Conservation (phyloP, 2,329 filamentous ascomycete genomes). For the Exophiala bonariae region DNA sequence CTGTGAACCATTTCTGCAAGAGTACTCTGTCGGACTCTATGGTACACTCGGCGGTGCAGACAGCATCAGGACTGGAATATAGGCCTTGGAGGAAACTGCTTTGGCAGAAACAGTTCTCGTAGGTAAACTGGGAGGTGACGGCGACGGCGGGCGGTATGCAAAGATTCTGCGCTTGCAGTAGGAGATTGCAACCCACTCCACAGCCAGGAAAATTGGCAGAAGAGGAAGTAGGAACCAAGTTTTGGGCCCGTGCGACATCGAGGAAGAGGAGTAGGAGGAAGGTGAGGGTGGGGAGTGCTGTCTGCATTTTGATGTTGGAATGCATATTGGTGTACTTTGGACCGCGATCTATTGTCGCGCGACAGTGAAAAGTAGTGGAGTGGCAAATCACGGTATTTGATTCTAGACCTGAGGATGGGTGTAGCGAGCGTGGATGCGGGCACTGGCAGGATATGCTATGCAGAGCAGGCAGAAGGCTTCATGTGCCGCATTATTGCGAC, state of each 20-base stretch:
- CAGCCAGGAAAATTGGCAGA: constrained; percentile 60
- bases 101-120: constrained; percentile 73
- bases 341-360: constrained; percentile 6
- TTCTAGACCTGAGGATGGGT: no score
- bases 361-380: no score
- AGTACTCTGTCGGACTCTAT: constrained; percentile 52
- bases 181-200: constrained; percentile 57
- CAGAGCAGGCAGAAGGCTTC: no score
- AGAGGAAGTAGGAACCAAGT: constrained; percentile 37
- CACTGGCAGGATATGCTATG: no score
- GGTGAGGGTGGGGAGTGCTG: constrained; percentile 19
- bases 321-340: constrained; percentile 19
- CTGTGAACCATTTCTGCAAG: constrained; percentile 70
- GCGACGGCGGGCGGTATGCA: constrained; percentile 64
- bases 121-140: constrained; percentile 52
- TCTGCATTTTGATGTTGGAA: constrained; percentile 10
- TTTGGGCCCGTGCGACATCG: constrained; percentile 27
- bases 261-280: constrained; percentile 28
- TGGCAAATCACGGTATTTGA: no score
- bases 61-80: constrained; percentile 54
- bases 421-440: no score
- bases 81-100: constrained; percentile 61
- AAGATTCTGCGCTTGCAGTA: constrained; percentile 69
- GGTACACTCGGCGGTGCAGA: constrained; percentile 64
- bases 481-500: no score